These are phyloP conservation scores for Aphanomyces euteiches DNA, from an alignment of 352 stramenopile species.

Conservation along the genomic window DNA sequence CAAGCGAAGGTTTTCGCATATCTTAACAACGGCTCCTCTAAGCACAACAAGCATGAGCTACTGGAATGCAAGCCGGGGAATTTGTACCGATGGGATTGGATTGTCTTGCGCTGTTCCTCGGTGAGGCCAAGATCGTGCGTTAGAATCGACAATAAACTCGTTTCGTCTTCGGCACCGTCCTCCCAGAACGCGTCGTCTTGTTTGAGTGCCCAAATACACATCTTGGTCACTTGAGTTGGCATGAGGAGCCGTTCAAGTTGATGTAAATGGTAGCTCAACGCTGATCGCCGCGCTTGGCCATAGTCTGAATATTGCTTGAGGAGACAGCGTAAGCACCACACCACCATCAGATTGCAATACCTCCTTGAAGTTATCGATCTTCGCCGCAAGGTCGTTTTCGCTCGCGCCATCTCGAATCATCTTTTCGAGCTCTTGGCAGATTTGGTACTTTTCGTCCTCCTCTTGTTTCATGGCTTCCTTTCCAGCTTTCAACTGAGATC, in stretches of 20 bases:
- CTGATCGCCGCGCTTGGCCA: constrained; percentile 83
- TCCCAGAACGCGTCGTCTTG: constrained; percentile 89
- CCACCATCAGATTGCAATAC: constrained; percentile 28
- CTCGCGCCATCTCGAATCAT: constrained; percentile 76
- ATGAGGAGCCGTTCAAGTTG: constrained; percentile 92
- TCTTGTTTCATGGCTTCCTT: constrained; percentile 85
- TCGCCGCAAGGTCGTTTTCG: constrained; percentile 88
- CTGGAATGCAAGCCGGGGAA: constrained; percentile 6
- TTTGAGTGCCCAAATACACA: constrained; percentile 89
- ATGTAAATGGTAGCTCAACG: constrained; percentile 87
- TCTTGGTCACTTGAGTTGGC: constrained; percentile 91
- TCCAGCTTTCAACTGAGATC: constrained; percentile 84
- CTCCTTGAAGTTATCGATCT: constrained; percentile 95
- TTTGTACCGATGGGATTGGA: constrained; percentile 86
- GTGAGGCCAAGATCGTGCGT: constrained; percentile 86
- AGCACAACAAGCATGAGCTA: background rate
- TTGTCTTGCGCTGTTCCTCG: constrained; percentile 90
- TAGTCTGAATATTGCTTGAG: constrained; percentile 85
- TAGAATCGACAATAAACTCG: constrained; percentile 86
- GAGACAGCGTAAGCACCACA: background rate
- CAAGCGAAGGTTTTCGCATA: constrained; percentile 88
- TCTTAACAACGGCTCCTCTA: constrained; percentile 56
- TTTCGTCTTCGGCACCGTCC: constrained; percentile 78
- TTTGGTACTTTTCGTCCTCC: constrained; percentile 79
- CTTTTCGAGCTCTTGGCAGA: constrained; percentile 75